Percentiles rank a stretch among this genome's conserved stretches.
phyloP scores from a whole-genome alignment of 2,329 filamentous ascomycete species.

The Teratosphaeria destructans region DNA sequence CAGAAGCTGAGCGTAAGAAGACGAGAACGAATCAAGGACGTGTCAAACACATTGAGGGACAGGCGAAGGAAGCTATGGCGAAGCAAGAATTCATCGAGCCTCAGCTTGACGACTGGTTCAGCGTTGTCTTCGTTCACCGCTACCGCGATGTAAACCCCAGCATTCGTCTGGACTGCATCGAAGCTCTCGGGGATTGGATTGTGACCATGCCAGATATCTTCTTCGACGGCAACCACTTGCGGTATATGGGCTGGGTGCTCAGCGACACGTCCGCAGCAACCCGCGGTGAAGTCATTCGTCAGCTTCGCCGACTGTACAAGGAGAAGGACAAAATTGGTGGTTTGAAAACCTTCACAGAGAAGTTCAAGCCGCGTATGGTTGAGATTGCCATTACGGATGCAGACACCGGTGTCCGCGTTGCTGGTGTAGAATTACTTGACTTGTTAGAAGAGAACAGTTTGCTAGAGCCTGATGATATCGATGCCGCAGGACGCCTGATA shows the following conservation, averaged over 20 bases:
- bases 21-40: slow-evolving; percentile 68
- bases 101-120: slow-evolving; percentile 75
- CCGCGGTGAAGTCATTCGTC: slow-evolving; percentile 75
- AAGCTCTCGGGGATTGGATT: slow-evolving; percentile 83
- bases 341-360: slow-evolving; percentile 83
- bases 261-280: slow-evolving; percentile 68
- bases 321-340: slow-evolving; percentile 65
- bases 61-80: slow-evolving; percentile 58
- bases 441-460: slow-evolving; percentile 72
- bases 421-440: slow-evolving; percentile 72
- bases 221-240: slow-evolving; percentile 79
- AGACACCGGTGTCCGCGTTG: slow-evolving; percentile 68
- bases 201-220: slow-evolving; percentile 73
- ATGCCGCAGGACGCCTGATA: slow-evolving; percentile 74
- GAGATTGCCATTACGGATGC: slow-evolving; percentile 86
- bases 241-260: slow-evolving; percentile 91
- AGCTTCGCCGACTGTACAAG: slow-evolving; percentile 69
- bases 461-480: slow-evolving; percentile 84
- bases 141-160: slow-evolving; percentile 89
- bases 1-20: slow-evolving; percentile 66
- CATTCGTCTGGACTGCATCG: slow-evolving; percentile 80
- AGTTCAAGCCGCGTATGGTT: slow-evolving; percentile 75
- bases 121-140: slow-evolving; percentile 86
- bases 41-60: slow-evolving; percentile 60
- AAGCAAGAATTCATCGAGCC: slow-evolving; percentile 60